A percentile compares a stretch with the other conserved stretches of the same genome.
Conservation (phyloP, 2,329 filamentous ascomycete genomes). For the Harringtonia aguacate region DNA sequence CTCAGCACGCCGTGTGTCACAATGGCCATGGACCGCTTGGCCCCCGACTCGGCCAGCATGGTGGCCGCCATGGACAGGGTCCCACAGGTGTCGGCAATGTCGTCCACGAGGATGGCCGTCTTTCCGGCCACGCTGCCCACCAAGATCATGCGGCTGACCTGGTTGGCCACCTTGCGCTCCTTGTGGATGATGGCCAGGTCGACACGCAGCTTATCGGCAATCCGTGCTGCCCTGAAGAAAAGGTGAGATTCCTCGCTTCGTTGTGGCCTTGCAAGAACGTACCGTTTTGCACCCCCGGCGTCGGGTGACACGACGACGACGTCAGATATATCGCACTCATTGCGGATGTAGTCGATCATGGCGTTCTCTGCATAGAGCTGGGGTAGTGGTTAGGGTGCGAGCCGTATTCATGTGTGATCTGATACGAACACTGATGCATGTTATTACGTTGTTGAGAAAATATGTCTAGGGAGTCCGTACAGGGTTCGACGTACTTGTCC, state of each 20-base stretch:
- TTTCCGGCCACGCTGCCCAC: conserved; percentile 85
- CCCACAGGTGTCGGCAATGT: conserved; percentile 89
- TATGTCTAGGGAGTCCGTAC: neutral
- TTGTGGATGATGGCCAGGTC: conserved; percentile 94
- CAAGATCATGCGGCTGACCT: conserved; percentile 73
- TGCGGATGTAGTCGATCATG: conserved; percentile 79
- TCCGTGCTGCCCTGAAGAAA: conserved; percentile 28
- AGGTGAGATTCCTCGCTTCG: no score
- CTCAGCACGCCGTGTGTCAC: conserved; percentile 91
- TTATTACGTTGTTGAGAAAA: no score
- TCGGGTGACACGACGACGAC: conserved; percentile 91
- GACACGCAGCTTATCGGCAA: conserved; percentile 81
- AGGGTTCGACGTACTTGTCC: conserved; percentile 14
- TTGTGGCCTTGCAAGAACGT: no score
- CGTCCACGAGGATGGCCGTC: conserved; percentile 89
- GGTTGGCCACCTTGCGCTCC: conserved; percentile 70
- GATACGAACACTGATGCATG: no score
- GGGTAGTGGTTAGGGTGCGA: no score
- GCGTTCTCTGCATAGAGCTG: conserved; percentile 90
- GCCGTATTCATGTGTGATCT: no score
- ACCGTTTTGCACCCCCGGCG: conserved; percentile 84
- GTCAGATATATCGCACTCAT: conserved; percentile 62
- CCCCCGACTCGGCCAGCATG: conserved; percentile 76
- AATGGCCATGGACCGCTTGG: conserved; percentile 79
- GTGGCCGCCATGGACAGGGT: conserved; percentile 67